phyloP scores from a whole-genome alignment of 1,139 yeast species.

The Lodderomyces elongisporus region DNA sequence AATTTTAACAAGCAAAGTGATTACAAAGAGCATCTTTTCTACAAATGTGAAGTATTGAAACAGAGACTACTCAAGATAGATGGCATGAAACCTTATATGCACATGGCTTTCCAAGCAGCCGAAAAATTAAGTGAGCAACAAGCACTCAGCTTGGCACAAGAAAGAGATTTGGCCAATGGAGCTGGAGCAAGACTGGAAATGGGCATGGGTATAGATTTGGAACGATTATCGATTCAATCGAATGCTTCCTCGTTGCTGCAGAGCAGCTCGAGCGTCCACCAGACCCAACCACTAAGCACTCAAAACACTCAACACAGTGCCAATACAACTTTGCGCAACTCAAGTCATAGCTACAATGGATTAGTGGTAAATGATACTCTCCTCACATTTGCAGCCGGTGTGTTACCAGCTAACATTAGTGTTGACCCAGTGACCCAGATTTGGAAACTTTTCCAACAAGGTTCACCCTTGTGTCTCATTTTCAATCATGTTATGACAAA shows the following conservation, averaged over 20 bases:
- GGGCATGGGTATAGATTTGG: too few relatives aligned
- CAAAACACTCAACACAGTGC: too few relatives aligned
- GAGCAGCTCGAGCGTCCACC: constrained; percentile 14
- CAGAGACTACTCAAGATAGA: constrained; percentile 58
- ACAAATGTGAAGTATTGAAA: constrained; percentile 59
- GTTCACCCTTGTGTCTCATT: constrained; percentile 84
- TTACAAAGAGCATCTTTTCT: constrained; percentile 68
- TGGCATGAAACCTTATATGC: constrained; percentile 68
- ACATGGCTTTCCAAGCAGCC: constrained; percentile 49
- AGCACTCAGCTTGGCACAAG: constrained; percentile 53
- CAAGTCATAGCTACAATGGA: too few relatives aligned
- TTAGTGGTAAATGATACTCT: constrained; percentile 21
- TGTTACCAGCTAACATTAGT: constrained; percentile 63
- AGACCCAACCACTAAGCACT: too few relatives aligned
- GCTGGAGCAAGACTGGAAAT: too few relatives aligned
- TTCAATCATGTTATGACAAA: constrained; percentile 60
- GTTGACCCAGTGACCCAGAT: constrained; percentile 92
- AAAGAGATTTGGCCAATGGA: constrained; percentile 10
- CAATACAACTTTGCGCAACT: too few relatives aligned
- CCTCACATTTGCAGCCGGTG: constrained; percentile 69
- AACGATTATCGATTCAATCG: constrained; percentile 23
- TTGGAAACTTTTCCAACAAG: constrained; percentile 86
- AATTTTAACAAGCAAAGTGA: constrained; percentile 62
- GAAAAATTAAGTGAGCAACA: constrained; percentile 70
- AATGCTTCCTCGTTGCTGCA: too few relatives aligned